Evolutionary conservation across 257 asterid genomes (phyloP).

Genomic region (Striga asiatica): DNA sequence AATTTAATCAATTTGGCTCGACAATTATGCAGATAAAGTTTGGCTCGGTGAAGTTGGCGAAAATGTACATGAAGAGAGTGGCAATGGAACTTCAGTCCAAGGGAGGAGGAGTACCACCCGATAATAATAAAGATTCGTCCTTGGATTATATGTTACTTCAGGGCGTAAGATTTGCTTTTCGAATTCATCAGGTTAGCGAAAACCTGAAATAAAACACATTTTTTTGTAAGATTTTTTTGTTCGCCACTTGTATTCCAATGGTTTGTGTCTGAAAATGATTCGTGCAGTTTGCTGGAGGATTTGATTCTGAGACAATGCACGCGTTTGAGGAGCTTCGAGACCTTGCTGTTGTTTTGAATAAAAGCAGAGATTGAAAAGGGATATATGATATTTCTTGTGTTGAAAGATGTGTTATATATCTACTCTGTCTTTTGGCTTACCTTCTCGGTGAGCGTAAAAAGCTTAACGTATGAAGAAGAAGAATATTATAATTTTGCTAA

Average conservation of each 20-base stretch:
- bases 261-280: not conserved
- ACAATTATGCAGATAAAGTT: conserved; percentile 61
- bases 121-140: conserved; percentile 84
- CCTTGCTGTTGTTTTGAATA: conserved; percentile 65
- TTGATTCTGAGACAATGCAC: conserved; percentile 88
- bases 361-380: conserved; percentile 23
- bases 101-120: conserved; percentile 69
- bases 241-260: not conserved
- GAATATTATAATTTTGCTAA: not conserved
- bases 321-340: conserved; percentile 89
- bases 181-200: conserved; percentile 77
- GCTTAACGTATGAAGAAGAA: not conserved
- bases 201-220: not conserved
- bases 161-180: conserved; percentile 90
- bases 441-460: conserved; percentile 48
- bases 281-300: conserved; percentile 93
- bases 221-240: not conserved
- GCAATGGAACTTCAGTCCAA: conserved; percentile 73
- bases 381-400: not conserved
- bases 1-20: not conserved
- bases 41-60: conserved; percentile 74
- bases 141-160: conserved; percentile 81
- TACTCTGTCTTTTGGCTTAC: conserved; percentile 38
- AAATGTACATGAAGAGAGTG: conserved; percentile 81
- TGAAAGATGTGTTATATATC: not conserved